phyloP scores from a whole-genome alignment of 2,329 filamentous ascomycete genomes.

The Grosmannia serpens region DNA sequence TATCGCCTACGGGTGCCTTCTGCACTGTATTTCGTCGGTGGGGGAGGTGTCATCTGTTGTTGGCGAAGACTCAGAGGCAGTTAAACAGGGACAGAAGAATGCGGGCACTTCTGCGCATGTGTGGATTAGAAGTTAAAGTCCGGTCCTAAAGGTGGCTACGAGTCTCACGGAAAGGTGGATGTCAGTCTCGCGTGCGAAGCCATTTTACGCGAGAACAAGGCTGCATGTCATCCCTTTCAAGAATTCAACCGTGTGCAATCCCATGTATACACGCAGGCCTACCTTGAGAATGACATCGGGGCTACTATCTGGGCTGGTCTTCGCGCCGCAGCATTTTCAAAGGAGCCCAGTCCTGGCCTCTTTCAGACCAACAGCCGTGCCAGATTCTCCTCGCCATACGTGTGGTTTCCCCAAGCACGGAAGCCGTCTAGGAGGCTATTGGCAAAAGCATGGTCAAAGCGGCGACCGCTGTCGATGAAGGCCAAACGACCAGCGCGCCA shows the following conservation, averaged over 20 bases:
- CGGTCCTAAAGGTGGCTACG: no score
- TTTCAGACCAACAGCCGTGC: background rate
- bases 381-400: background rate
- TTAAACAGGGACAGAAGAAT: background rate
- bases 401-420: background rate
- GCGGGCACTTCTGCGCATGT: no score
- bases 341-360: background rate
- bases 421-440: background rate
- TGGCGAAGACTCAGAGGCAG: background rate
- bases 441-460: background rate
- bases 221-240: no score
- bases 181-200: no score
- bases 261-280: no score
- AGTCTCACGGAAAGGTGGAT: no score
- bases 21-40: background rate
- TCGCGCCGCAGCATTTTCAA: no score
- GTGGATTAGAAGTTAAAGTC: no score
- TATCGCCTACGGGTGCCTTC: conserved; percentile 21
- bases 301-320: no score
- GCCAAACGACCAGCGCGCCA: background rate
- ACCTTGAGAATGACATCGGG: no score
- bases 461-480: background rate
- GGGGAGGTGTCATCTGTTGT: background rate
- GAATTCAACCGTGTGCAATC: no score
- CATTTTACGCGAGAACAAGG: no score